Evolutionary conservation across 164 flowering plant species (phyloP).

Genomic region (Nymphaea thermarum): DNA sequence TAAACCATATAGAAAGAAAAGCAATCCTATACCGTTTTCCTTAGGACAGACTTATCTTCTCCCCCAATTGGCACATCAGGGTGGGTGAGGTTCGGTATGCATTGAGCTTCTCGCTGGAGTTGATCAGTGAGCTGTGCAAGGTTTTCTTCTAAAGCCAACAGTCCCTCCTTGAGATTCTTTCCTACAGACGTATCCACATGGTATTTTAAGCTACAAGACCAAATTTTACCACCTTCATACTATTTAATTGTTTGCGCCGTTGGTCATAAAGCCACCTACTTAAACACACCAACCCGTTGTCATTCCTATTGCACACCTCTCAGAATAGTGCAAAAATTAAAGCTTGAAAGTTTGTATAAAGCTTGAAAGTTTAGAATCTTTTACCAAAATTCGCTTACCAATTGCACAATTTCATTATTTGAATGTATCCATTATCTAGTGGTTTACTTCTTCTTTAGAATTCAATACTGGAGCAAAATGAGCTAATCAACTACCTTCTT

Average conservation of each 20-base stretch:
- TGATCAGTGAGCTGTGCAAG: conserved; percentile 58
- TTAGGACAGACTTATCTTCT: conserved; percentile 56
- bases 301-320: no score
- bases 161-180: conserved; percentile 64
- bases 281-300: no score
- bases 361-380: neutral
- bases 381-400: neutral
- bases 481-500: conserved; percentile 47
- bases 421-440: no score
- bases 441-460: no score
- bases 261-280: no score
- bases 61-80: conserved; percentile 89
- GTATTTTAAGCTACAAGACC: neutral
- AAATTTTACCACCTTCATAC: no score
- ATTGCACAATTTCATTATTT: neutral
- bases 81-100: conserved; percentile 86
- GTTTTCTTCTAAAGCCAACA: conserved; percentile 59
- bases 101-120: conserved; percentile 82
- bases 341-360: neutral
- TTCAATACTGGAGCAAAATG: no score
- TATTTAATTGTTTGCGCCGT: no score
- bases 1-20: neutral
- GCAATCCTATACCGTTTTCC: conserved; percentile 42
- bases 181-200: conserved; percentile 26
- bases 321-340: no score